Evolutionary conservation across 495 filamentous ascomycete species (phyloP).

Genomic region (Penicillium waksmanii): DNA sequence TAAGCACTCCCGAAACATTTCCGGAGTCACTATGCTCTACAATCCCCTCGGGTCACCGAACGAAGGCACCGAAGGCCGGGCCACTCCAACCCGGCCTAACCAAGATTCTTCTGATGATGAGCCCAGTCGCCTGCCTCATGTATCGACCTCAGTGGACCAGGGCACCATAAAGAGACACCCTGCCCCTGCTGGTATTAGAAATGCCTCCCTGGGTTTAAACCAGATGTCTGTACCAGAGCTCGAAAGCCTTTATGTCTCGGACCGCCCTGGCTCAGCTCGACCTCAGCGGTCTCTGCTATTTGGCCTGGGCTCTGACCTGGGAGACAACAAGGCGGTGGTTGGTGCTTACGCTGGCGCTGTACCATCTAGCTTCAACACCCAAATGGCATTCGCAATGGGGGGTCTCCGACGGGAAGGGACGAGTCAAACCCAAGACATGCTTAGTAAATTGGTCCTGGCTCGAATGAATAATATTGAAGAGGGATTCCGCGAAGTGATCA

Average conservation of each 20-base stretch:
- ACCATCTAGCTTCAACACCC: conserved; percentile 77
- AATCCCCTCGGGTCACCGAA: conserved; percentile 47
- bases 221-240: conserved; percentile 58
- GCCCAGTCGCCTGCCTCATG: conserved; percentile 14
- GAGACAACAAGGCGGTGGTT: conserved; percentile 65
- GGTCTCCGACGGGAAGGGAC: conserved; percentile 41
- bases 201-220: conserved; percentile 55
- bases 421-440: conserved; percentile 63
- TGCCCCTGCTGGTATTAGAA: conserved; percentile 29
- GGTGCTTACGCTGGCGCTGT: conserved; percentile 56
- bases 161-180: conserved; percentile 34
- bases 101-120: conserved; percentile 30
- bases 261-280: conserved; percentile 34
- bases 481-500: conserved; percentile 78
- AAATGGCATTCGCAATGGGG: conserved; percentile 73
- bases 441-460: conserved; percentile 83
- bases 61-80: conserved; percentile 49
- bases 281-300: conserved; percentile 62
- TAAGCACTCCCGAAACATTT: conserved; percentile 60
- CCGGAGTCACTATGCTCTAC: conserved; percentile 79
- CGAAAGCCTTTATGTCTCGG: conserved; percentile 44
- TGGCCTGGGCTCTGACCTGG: conserved; percentile 73
- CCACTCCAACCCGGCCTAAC: conserved; percentile 26
- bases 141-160: conserved; percentile 32
- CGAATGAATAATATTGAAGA: conserved; percentile 91